phyloP scores from a whole-genome alignment of 1,284 basidiomycete genomes.

The Trametes hirsuta region DNA sequence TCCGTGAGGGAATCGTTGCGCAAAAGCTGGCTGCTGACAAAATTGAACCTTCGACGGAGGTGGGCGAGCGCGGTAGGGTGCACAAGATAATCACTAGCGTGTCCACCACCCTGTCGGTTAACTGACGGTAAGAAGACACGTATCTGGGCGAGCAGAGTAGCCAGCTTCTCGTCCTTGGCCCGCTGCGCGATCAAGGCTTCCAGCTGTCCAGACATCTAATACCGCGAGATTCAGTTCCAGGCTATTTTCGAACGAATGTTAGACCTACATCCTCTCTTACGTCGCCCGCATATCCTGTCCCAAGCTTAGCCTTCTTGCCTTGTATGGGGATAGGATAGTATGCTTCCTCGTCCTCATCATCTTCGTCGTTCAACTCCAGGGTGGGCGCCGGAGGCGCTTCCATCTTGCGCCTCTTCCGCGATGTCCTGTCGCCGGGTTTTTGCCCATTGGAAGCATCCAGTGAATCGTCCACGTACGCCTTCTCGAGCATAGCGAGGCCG shows the following conservation, averaged over 20 bases:
- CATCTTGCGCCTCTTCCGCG: slow-evolving; percentile 38
- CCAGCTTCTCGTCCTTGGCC: slow-evolving; percentile 72
- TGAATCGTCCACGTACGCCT: slow-evolving; percentile 62
- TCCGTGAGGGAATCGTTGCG: slow-evolving; percentile 90
- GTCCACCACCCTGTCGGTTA: slow-evolving; percentile 69
- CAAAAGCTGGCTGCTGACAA: slow-evolving; percentile 80
- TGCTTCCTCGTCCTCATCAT: slow-evolving; percentile 61
- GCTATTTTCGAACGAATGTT: not conserved
- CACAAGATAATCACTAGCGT: slow-evolving; percentile 84
- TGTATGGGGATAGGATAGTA: slow-evolving; percentile 47
- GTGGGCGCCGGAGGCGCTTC: slow-evolving; percentile 25
- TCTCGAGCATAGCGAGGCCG: slow-evolving; percentile 80
- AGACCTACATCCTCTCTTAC: slow-evolving; percentile 76
- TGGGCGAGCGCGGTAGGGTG: slow-evolving; percentile 90
- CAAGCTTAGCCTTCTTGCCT: slow-evolving; percentile 71
- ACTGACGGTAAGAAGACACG: slow-evolving; percentile 81
- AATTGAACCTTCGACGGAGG: slow-evolving; percentile 86
- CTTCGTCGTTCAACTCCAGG: slow-evolving; percentile 45
- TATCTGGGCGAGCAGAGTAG: slow-evolving; percentile 67
- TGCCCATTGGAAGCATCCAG: slow-evolving; percentile 18
- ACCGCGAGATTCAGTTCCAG: slow-evolving; percentile 8
- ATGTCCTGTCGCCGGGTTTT: slow-evolving; percentile 24
- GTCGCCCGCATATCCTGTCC: slow-evolving; percentile 84
- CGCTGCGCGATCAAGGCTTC: slow-evolving; percentile 75
- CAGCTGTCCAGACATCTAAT: slow-evolving; percentile 75